Evolutionary conservation across 2,329 filamentous ascomycete genomes (phyloP).

Genomic region (Monosporascus sp.): DNA sequence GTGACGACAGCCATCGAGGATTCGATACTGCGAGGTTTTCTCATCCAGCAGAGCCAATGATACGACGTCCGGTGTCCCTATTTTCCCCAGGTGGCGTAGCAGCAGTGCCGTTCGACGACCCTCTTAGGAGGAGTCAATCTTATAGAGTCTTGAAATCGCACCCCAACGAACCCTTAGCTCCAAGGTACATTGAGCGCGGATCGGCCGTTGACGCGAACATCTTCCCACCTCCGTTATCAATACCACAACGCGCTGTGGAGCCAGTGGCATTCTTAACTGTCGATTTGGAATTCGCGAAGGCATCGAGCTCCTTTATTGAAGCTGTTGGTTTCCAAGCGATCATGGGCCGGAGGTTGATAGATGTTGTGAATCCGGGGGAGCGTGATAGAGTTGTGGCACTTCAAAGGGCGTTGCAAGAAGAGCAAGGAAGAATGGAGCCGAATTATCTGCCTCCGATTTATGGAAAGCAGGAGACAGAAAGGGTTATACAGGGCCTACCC

Average conservation of each 20-base stretch:
- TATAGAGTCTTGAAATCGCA: constrained; percentile 52
- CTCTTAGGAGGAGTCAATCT: constrained; percentile 39
- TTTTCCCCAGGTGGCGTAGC: constrained; percentile 42
- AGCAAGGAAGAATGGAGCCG: constrained; percentile 52
- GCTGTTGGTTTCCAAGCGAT: constrained; percentile 44
- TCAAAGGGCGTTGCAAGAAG: constrained; percentile 49
- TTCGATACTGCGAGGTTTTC: constrained; percentile 47
- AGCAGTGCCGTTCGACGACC: constrained; percentile 40
- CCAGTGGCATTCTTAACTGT: constrained; percentile 54
- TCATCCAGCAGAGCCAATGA: constrained; percentile 38
- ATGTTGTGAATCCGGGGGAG: constrained; percentile 48
- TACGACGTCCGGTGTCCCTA: constrained; percentile 45
- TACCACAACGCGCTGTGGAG: constrained; percentile 38
- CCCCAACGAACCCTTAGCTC: constrained; percentile 39
- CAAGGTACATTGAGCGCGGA: constrained; percentile 47
- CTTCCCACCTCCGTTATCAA: constrained; percentile 40
- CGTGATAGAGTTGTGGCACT: constrained; percentile 45
- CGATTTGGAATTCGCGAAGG: constrained; percentile 52
- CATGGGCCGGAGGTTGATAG: constrained; percentile 44
- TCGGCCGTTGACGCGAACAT: constrained; percentile 43
- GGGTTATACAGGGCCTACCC: constrained; percentile 48
- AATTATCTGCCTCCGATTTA: constrained; percentile 62
- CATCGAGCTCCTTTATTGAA: constrained; percentile 50
- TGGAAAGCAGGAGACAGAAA: constrained; percentile 46
- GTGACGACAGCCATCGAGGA: constrained; percentile 62